Evolutionary conservation across 2,329 filamentous ascomycete species (phyloP).

Genomic region (Pleochaeta shiraiana): DNA sequence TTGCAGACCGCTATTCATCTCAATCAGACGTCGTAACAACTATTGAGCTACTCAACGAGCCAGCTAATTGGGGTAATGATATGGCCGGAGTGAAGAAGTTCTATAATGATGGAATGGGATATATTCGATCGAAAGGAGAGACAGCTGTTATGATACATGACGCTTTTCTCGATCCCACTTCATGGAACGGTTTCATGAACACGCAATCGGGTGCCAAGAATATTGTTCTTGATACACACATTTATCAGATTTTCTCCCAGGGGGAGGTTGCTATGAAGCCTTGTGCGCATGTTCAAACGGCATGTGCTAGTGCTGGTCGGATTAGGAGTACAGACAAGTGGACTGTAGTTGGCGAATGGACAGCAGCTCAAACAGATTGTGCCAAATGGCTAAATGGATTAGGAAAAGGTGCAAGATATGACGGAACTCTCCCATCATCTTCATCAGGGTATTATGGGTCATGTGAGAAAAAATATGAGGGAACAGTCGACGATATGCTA

Average conservation of each 20-base stretch:
- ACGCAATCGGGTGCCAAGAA: slow-evolving; percentile 22
- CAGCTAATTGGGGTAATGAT: slow-evolving; percentile 19
- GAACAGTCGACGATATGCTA: slow-evolving; percentile 20
- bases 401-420: slow-evolving; percentile 33
- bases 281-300: slow-evolving; percentile 21
- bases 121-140: slow-evolving; percentile 22
- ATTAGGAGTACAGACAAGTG: slow-evolving; percentile 18
- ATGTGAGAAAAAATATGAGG: slow-evolving; percentile 25
- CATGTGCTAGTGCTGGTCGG: slow-evolving; percentile 20
- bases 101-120: slow-evolving; percentile 30
- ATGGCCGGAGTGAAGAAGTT: slow-evolving; percentile 19
- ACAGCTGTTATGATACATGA: slow-evolving; percentile 34
- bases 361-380: slow-evolving; percentile 23
- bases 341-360: slow-evolving; percentile 24
- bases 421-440: slow-evolving; percentile 19
- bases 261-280: slow-evolving; percentile 20
- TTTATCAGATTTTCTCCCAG: slow-evolving; percentile 23
- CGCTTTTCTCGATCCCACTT: slow-evolving; percentile 29
- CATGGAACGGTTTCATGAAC: slow-evolving; percentile 41
- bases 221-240: slow-evolving; percentile 23
- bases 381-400: slow-evolving; percentile 30
- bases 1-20: slow-evolving; percentile 21
- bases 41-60: slow-evolving; percentile 24
- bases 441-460: slow-evolving; percentile 18
- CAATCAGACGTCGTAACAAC: slow-evolving; percentile 23